Conservation (phyloP, 345 rosid genomes). For the Euclidium syriacum region DNA sequence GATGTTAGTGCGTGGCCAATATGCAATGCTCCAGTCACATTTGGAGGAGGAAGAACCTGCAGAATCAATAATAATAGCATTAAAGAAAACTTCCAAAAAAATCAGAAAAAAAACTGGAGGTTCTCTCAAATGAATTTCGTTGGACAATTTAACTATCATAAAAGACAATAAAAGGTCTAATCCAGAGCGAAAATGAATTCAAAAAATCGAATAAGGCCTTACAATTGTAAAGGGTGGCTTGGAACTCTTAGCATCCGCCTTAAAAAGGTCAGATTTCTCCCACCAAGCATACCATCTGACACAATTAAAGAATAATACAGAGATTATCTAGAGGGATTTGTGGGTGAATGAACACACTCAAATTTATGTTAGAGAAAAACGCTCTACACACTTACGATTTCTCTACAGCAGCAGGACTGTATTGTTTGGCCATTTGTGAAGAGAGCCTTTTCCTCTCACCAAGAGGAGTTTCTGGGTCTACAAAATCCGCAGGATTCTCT, state of each 20-base stretch:
- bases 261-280: constrained; percentile 70
- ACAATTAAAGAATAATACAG: constrained; percentile 5
- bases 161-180: constrained; percentile 4
- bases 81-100: background rate
- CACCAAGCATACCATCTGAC: constrained; percentile 93
- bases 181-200: background rate
- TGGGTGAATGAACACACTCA: background rate
- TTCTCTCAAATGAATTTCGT: background rate
- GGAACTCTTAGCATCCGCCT: constrained; percentile 67
- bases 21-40: constrained; percentile 95
- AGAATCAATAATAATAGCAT: constrained; percentile 1
- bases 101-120: background rate
- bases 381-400: constrained; percentile 53
- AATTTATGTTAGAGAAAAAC: background rate
- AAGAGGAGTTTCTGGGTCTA: constrained; percentile 65
- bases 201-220: constrained; percentile 29
- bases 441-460: constrained; percentile 85
- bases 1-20: constrained; percentile 95
- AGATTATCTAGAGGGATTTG: background rate
- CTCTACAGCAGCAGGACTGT: constrained; percentile 74
- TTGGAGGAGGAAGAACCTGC: constrained; percentile 97
- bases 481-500: constrained; percentile 64
- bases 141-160: background rate
- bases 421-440: constrained; percentile 80
- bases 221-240: constrained; percentile 78